Conservation (phyloP, 495 filamentous ascomycete genomes). For the Wilcoxina mikolae region DNA sequence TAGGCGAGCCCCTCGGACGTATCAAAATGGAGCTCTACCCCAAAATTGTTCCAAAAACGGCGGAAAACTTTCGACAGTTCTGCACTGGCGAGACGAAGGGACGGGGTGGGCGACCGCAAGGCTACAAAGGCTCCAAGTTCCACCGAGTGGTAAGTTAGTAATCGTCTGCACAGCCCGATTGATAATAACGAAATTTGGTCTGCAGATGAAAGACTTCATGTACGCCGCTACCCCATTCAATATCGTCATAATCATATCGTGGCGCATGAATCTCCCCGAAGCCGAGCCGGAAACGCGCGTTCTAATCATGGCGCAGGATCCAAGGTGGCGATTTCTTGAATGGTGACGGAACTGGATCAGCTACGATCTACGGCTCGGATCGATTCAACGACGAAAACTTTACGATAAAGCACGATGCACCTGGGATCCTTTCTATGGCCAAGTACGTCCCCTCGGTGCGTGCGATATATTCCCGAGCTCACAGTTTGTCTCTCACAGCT, state of each 20-base stretch:
- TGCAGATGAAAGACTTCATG: conserved; percentile 91
- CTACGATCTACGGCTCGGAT: conserved; percentile 71
- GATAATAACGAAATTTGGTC: neutral
- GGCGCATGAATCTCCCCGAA: neutral
- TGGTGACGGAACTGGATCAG: conserved; percentile 77
- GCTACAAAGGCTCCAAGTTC: conserved; percentile 89
- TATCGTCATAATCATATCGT: too few relatives aligned
- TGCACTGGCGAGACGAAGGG: conserved; percentile 90
- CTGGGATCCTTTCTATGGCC: conserved; percentile 84
- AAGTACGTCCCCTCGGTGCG: conserved; percentile 18
- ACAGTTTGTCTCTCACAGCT: too few relatives aligned
- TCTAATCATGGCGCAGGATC: conserved; percentile 33
- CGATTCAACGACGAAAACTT: conserved; percentile 92
- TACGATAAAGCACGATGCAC: conserved; percentile 54
- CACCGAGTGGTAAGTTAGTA: conserved; percentile 65
- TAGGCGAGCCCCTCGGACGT: conserved; percentile 79
- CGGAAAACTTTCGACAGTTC: conserved; percentile 94
- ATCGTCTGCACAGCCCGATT: neutral
- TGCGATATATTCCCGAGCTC: too few relatives aligned
- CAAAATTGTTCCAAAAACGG: conserved; percentile 67
- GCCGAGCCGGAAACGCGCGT: neutral
- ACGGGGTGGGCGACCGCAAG: conserved; percentile 61
- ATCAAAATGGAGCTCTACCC: conserved; percentile 91
- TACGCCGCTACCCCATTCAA: too few relatives aligned
- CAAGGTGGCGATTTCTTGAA: conserved; percentile 96